These are phyloP conservation scores for Fusarium sp. DNA, from an alignment of 2,329 filamentous ascomycete species.

Conservation along the genomic window DNA sequence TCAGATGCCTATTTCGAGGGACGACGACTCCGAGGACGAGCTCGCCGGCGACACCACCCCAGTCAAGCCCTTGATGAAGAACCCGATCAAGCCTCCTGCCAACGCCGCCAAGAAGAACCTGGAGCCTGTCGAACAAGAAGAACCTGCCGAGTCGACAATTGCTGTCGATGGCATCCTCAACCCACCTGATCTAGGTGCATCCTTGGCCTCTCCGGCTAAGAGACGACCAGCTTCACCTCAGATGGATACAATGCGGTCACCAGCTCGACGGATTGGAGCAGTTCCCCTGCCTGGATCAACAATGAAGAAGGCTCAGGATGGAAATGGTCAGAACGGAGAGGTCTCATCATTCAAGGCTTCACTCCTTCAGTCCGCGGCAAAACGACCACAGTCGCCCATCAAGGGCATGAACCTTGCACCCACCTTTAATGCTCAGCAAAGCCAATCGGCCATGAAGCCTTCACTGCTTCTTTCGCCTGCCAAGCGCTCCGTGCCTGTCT, in stretches of 20 bases:
- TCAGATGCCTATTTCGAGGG: slow-evolving; percentile 62
- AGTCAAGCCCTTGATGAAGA: slow-evolving; percentile 65
- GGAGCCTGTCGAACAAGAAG: slow-evolving; percentile 22
- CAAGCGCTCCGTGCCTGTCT: slow-evolving; percentile 56
- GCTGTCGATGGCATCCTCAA: slow-evolving; percentile 48
- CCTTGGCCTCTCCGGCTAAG: slow-evolving; percentile 68
- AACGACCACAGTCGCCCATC: slow-evolving; percentile 60
- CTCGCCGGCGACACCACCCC: slow-evolving; percentile 65
- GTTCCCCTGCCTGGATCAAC: slow-evolving; percentile 49
- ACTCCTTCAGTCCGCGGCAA: slow-evolving; percentile 63
- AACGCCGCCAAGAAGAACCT: slow-evolving; percentile 23
- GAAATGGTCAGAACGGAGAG: slow-evolving; percentile 25
- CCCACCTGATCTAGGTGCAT: slow-evolving; percentile 51
- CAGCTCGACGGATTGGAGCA: slow-evolving; percentile 59
- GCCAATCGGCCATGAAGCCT: slow-evolving; percentile 56
- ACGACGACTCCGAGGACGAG: slow-evolving; percentile 70
- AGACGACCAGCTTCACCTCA: slow-evolving; percentile 63
- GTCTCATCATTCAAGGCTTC: slow-evolving; percentile 56
- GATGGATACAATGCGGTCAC: slow-evolving; percentile 68
- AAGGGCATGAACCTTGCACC: slow-evolving; percentile 51
- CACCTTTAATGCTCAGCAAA: slow-evolving; percentile 44
- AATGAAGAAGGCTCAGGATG: slow-evolving; percentile 41
- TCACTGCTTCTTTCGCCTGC: slow-evolving; percentile 65
- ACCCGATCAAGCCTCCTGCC: slow-evolving; percentile 63
- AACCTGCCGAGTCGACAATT: slow-evolving; percentile 41